Evolutionary conservation across 148 eudicot species (phyloP).

Genomic region (Heliosperma pusillum): DNA sequence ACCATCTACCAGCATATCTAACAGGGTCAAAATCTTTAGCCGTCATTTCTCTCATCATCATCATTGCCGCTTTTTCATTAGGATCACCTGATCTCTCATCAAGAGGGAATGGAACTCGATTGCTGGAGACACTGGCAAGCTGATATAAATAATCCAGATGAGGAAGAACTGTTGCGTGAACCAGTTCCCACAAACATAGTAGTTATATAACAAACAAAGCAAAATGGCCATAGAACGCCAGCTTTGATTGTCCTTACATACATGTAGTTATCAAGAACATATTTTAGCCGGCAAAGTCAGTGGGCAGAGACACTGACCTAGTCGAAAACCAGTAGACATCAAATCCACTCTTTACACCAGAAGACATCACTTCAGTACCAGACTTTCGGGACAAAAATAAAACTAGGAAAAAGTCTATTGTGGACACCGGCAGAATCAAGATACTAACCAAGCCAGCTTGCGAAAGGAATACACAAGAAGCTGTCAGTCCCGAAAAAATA

Average conservation of each 20-base stretch:
- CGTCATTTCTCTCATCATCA: too few relatives aligned
- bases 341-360: too few relatives aligned
- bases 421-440: not conserved
- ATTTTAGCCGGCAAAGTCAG: too few relatives aligned
- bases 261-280: too few relatives aligned
- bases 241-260: not conserved
- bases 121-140: slow-evolving; percentile 51
- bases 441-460: slow-evolving; percentile 63
- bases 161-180: slow-evolving; percentile 43
- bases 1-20: too few relatives aligned
- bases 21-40: too few relatives aligned
- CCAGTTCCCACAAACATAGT: slow-evolving; percentile 35
- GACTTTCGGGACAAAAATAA: too few relatives aligned
- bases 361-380: too few relatives aligned
- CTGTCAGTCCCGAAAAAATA: slow-evolving; percentile 60
- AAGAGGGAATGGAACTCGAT: slow-evolving; percentile 46
- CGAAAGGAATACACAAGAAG: too few relatives aligned
- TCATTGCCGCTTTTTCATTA: slow-evolving; percentile 40
- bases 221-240: not conserved
- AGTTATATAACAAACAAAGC: not conserved
- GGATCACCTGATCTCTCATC: slow-evolving; percentile 42
- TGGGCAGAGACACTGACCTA: too few relatives aligned
- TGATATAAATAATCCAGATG: slow-evolving; percentile 34
- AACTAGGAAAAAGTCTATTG: too few relatives aligned
- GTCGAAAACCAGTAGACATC: too few relatives aligned